phyloP scores from a whole-genome alignment of 169 alveolate genomes.

The Besnoitia besnoiti region DNA sequence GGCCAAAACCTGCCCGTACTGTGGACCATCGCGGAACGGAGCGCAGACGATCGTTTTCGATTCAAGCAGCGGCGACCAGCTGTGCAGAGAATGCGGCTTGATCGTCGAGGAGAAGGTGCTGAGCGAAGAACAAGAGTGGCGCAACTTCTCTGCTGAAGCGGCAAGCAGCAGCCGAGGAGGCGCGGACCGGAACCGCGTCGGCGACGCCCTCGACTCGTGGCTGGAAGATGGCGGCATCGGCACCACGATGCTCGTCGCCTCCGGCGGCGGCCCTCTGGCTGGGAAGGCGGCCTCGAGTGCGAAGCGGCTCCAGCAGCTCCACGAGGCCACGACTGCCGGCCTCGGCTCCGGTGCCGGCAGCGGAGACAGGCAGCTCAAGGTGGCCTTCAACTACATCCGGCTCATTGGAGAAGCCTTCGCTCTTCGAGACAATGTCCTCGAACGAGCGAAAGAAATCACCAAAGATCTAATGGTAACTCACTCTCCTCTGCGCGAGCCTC shows the following conservation, averaged over 20 bases:
- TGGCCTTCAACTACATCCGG: constrained; percentile 81
- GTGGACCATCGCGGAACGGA: constrained; percentile 23
- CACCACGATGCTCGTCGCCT: constrained; percentile 85
- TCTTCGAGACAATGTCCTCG: constrained; percentile 84
- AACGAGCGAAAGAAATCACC: constrained; percentile 68
- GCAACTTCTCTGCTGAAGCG: constrained; percentile 80
- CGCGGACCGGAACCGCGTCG: constrained; percentile 86
- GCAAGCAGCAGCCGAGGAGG: constrained; percentile 77
- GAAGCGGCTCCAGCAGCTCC: constrained; percentile 78
- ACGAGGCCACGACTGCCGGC: constrained; percentile 72
- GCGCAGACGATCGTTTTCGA: constrained; percentile 57
- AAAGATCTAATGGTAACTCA: constrained; percentile 68
- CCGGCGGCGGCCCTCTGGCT: constrained; percentile 74
- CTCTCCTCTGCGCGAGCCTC: too few species aligned
- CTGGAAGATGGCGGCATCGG: constrained; percentile 80
- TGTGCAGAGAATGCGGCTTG: constrained; percentile 86
- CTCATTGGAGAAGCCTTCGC: constrained; percentile 81
- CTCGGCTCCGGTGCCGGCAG: constrained; percentile 58
- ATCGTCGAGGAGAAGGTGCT: constrained; percentile 84
- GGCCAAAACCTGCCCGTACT: constrained; percentile 24
- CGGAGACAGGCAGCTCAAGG: constrained; percentile 77
- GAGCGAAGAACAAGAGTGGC: constrained; percentile 91
- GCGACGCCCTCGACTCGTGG: constrained; percentile 89
- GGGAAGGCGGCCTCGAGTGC: constrained; percentile 64
- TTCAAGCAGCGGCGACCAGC: constrained; percentile 80